Evolutionary conservation across 1,284 basidiomycete genomes (phyloP), one percentile per base, ranked within the genome.

Genomic region (Irpex sp.): DNA sequence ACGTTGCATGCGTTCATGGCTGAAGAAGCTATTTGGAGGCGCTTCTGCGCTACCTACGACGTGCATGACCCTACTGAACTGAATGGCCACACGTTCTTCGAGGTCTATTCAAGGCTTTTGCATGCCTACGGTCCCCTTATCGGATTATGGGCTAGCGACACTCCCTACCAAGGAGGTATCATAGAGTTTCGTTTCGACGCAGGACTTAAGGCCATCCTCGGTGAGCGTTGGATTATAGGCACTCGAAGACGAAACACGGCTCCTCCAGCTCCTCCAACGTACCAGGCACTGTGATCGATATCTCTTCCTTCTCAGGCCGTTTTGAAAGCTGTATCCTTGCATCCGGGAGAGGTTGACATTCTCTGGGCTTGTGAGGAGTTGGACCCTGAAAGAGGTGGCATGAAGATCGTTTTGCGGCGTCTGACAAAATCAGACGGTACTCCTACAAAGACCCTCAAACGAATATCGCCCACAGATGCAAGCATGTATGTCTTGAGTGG

Each of bases 11-110:
- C 58, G 14, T 59, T 67, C 35, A 57, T 58, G 4, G 6, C 21
- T 19, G 64, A 72, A 10, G 68, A 71, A 23, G 48, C 60, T 2
- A 67, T 71, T 3, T 72, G 71, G 71, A 60, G 37, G 16, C 57
- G 58, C 53, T 55, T 60, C 8, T 63, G 62, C 36, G 35, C 42
- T 19, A 60, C 58, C 21, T 62, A 64, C 42, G 61, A 54, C n/a
- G 45, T 62, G 5, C 35, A 35, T 2, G 58, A 62, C 19, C 36
- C 37, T 10, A 28, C 52, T 7, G 2, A 56, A 1, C 60, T 64
- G 19, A 18, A 48, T 18, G 36, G 37, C 23, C 16, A 16, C 6
- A 42, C 63, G 5, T 64, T 39, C 45, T 57, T 45, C 54, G 28
- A 18, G 55, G 42, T 61, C 42, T 64, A 64, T 54, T 56, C 60